Evolutionary conservation across 306 rosid species (phyloP).

Genomic region (Gillenia trifoliata): DNA sequence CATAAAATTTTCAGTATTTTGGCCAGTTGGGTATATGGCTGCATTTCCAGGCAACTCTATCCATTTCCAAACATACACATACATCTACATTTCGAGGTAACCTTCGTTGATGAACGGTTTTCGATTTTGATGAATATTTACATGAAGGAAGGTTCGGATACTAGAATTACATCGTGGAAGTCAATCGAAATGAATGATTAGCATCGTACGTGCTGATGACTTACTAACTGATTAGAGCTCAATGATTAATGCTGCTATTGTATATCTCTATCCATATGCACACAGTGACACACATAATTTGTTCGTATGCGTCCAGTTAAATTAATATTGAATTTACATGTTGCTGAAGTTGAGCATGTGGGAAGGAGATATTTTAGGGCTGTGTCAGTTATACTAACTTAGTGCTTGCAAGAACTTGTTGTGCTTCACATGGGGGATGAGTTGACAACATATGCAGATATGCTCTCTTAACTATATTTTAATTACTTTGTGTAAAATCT

Average conservation of each 20-base stretch:
- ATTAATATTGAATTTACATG: neutral
- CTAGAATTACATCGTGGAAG: too few species aligned
- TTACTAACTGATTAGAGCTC: too few species aligned
- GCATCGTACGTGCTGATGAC: too few species aligned
- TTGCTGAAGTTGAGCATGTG: slow-evolving; percentile 42
- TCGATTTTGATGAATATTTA: too few species aligned
- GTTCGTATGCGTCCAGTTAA: neutral
- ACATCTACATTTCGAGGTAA: slow-evolving; percentile 3
- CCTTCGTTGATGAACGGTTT: neutral
- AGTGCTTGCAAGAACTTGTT: slow-evolving; percentile 17
- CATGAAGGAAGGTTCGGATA: too few species aligned
- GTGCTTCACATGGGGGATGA: slow-evolving; percentile 40
- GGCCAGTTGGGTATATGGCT: neutral
- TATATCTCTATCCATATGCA: neutral
- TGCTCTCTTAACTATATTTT: slow-evolving; percentile 10
- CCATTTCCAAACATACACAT: neutral
- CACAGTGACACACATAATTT: too few species aligned
- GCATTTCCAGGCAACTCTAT: too few species aligned
- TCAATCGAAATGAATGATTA: too few species aligned
- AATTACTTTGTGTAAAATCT: neutral
- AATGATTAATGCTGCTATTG: too few species aligned
- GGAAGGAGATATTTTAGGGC: slow-evolving; percentile 23
- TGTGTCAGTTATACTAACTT: neutral
- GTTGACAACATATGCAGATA: slow-evolving; percentile 5
- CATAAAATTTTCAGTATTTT: neutral